Conservation (phyloP, 208 protist genomes). For the Polymyxa betae region DNA sequence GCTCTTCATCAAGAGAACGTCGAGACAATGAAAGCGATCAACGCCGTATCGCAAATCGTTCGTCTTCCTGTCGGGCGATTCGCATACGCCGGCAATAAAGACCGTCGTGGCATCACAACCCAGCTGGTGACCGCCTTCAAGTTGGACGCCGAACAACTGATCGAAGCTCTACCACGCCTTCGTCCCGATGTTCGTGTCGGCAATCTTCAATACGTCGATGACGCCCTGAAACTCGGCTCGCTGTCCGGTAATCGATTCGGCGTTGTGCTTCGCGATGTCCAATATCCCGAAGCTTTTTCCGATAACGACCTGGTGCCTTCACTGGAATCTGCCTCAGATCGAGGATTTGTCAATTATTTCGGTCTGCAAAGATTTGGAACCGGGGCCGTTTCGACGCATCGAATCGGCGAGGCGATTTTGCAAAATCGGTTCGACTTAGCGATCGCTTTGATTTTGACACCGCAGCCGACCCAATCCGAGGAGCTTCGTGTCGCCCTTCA, state of each 20-base stretch:
- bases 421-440: slow-evolving; percentile 3
- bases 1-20: neutral
- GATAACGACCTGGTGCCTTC: neutral
- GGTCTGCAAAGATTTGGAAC: slow-evolving; percentile 54
- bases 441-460: neutral
- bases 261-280: slow-evolving; percentile 25
- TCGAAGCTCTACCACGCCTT: neutral
- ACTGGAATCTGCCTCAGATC: neutral
- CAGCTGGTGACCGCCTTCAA: slow-evolving; percentile 18
- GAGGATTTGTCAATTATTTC: slow-evolving; percentile 53
- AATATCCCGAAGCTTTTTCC: neutral
- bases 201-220: slow-evolving; percentile 47
- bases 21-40: slow-evolving; percentile 40
- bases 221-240: slow-evolving; percentile 16
- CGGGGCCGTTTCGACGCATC: slow-evolving; percentile 21
- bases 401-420: slow-evolving; percentile 29
- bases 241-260: slow-evolving; percentile 45
- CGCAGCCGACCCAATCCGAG: neutral
- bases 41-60: slow-evolving; percentile 1
- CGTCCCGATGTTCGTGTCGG: slow-evolving; percentile 20
- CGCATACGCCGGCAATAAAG: slow-evolving; percentile 51
- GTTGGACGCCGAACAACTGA: neutral
- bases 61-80: neutral
- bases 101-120: slow-evolving; percentile 29
- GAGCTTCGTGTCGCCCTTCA: neutral